A percentile compares a stretch with the other conserved stretches of the same genome.
Conservation (phyloP, 2,329 filamentous ascomycete genomes). For the Cladosporium halotolerans region DNA sequence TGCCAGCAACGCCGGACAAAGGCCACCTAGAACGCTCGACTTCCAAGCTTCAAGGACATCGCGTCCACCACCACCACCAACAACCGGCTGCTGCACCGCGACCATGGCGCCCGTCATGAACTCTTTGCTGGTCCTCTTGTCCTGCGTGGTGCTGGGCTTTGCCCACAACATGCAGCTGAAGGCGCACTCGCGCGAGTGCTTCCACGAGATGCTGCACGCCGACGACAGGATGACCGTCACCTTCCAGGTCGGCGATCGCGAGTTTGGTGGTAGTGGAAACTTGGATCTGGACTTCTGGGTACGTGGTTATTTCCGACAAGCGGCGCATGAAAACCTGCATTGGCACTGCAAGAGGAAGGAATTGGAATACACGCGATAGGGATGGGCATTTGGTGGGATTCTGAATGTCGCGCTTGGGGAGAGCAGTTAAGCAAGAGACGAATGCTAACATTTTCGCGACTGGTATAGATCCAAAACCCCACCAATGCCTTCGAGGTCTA, state of each 20-base stretch:
- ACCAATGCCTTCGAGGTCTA: conserved; percentile 67
- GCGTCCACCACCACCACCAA: background rate
- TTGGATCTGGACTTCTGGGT: conserved; percentile 98
- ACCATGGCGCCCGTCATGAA: conserved; percentile 30
- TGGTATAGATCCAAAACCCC: conserved; percentile 68
- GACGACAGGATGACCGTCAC: conserved; percentile 98
- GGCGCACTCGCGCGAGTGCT: conserved; percentile 92
- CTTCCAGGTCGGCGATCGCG: conserved; percentile 94
- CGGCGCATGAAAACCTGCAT: background rate
- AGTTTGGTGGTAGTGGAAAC: conserved; percentile 91
- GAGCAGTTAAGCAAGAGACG: background rate
- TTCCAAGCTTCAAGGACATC: conserved; percentile 1
- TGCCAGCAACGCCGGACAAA: background rate
- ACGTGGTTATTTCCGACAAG: conserved; percentile 31
- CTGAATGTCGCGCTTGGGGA: background rate
- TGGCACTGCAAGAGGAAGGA: background rate
- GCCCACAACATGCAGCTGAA: conserved; percentile 96
- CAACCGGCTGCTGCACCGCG: conserved; percentile 3
- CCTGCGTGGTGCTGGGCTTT: conserved; percentile 56
- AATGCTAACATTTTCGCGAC: conserved; percentile 9
- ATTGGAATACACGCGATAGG: background rate
- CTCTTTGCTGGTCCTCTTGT: conserved; percentile 42
- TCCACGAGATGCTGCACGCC: conserved; percentile 85
- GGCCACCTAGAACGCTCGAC: conserved; percentile 6
- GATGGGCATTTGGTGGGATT: background rate